Percentiles rank a stretch among this genome's conserved stretches.
Evolutionary conservation across 257 asterid genomes (phyloP).

Genomic region (Nemophila menziesii): DNA sequence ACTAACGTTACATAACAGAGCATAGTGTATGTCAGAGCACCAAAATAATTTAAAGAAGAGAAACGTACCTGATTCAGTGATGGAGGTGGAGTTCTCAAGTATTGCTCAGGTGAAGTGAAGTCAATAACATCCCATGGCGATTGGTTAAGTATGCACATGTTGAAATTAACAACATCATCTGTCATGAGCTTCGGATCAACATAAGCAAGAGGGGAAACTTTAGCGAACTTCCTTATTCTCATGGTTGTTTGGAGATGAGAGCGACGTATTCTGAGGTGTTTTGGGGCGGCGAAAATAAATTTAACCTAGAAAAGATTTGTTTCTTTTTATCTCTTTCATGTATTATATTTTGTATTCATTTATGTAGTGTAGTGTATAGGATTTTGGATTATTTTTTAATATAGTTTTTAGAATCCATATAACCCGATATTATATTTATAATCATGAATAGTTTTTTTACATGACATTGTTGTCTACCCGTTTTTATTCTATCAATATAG

Average conservation of each 20-base stretch:
- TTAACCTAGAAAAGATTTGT: not conserved
- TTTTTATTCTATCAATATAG: too few relatives aligned
- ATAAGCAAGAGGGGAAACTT: slow-evolving; percentile 21
- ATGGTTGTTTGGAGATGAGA: slow-evolving; percentile 6
- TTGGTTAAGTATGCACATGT: slow-evolving; percentile 36
- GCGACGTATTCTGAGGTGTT: not conserved
- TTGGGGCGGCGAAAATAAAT: not conserved
- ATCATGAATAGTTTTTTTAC: too few relatives aligned
- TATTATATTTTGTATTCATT: too few relatives aligned
- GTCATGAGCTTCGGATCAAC: slow-evolving; percentile 5
- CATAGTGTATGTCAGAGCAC: not conserved
- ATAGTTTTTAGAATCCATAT: too few relatives aligned
- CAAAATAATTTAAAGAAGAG: too few relatives aligned
- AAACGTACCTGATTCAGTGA: slow-evolving; percentile 16
- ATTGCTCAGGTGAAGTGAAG: slow-evolving; percentile 33
- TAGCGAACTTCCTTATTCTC: slow-evolving; percentile 46
- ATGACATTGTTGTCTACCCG: too few relatives aligned
- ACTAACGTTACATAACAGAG: not conserved
- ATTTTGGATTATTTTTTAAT: too few relatives aligned
- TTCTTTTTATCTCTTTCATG: too few relatives aligned
- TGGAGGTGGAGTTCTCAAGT: slow-evolving; percentile 24
- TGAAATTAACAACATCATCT: slow-evolving; percentile 2
- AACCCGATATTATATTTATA: too few relatives aligned
- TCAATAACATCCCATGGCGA: slow-evolving; percentile 65
- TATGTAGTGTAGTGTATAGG: too few relatives aligned